These are phyloP conservation scores for Rhododendron kiyosumense DNA, from an alignment of 148 eudicot genomes.

Conservation along the genomic window DNA sequence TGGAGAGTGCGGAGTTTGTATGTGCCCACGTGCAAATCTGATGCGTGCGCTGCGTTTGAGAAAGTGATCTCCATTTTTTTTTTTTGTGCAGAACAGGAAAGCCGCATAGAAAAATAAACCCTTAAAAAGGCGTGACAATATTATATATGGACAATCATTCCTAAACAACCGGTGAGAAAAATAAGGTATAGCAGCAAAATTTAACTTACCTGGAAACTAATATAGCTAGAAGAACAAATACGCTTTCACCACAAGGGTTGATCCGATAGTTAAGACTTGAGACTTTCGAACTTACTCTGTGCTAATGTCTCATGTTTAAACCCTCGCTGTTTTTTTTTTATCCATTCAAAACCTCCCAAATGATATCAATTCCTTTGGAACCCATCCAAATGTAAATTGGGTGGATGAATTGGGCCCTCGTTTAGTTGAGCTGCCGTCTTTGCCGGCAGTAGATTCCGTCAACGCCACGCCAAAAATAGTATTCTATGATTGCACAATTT, in stretches of 20 bases:
- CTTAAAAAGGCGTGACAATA: neutral
- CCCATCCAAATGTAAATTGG: no score
- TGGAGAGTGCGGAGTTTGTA: neutral
- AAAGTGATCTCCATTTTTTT: neutral
- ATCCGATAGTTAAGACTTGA: no score
- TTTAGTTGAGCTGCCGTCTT: no score
- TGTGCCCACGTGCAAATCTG: neutral
- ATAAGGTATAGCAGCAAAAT: no score
- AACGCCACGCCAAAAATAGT: neutral
- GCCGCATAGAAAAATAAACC: neutral
- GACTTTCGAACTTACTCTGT: no score
- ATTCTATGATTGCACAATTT: neutral
- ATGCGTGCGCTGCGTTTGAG: neutral
- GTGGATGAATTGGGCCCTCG: no score
- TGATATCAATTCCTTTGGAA: no score
- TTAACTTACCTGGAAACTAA: no score
- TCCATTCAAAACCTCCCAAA: no score
- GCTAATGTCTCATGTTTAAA: no score
- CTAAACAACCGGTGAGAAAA: neutral
- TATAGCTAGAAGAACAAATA: neutral
- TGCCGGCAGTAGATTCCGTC: neutral
- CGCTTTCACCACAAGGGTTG: no score
- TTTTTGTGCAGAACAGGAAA: neutral
- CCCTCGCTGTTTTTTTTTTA: no score
- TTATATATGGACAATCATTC: neutral